A percentile compares a stretch with the other conserved stretches of the same genome.
Conservation (phyloP, 1,284 basidiomycete genomes). For the Cutaneotrichosporon arboriforme region DNA sequence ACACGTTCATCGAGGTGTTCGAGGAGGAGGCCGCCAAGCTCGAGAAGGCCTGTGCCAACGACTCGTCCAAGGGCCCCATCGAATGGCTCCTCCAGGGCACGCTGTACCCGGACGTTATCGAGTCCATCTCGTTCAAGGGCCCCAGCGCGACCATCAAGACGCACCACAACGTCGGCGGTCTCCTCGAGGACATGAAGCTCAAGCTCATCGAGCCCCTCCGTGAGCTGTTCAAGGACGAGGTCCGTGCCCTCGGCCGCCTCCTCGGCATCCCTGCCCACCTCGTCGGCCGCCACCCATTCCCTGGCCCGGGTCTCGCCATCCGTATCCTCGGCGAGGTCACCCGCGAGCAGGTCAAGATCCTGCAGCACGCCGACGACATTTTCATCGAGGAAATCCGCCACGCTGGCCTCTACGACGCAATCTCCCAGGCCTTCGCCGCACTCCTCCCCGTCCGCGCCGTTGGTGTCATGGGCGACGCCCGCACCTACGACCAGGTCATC, state of each 20-base stretch:
- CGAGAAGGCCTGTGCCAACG: slow-evolving; percentile 64
- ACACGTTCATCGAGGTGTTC: slow-evolving; percentile 98
- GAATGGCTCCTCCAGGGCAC: slow-evolving; percentile 99
- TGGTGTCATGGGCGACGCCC: slow-evolving; percentile 93
- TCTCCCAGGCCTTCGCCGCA: slow-evolving; percentile 96
- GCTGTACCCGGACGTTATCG: slow-evolving; percentile 98
- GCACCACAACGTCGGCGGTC: slow-evolving; percentile 97
- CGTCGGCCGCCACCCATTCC: slow-evolving; percentile 98
- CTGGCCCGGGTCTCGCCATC: slow-evolving; percentile 97
- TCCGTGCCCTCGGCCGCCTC: slow-evolving; percentile 83
- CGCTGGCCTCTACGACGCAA: slow-evolving; percentile 87
- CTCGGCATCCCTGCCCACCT: slow-evolving; percentile 87
- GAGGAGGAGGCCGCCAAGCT: slow-evolving; percentile 87
- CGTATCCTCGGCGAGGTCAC: slow-evolving; percentile 94
- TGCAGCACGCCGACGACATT: slow-evolving; percentile 93
- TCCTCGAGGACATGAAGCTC: slow-evolving; percentile 96
- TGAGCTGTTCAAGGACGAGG: slow-evolving; percentile 99
- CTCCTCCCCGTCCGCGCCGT: slow-evolving; percentile 95
- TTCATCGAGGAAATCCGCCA: slow-evolving; percentile 97
- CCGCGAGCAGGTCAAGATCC: slow-evolving; percentile 82
- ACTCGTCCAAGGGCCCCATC: slow-evolving; percentile 76
- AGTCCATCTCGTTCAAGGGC: slow-evolving; percentile 99
- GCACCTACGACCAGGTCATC: slow-evolving; percentile 94
- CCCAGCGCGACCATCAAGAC: slow-evolving; percentile 99
- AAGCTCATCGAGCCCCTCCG: slow-evolving; percentile 97